phyloP scores from a whole-genome alignment of 371 early-diverging fungal genomes.

The Mortierella sp. region DNA sequence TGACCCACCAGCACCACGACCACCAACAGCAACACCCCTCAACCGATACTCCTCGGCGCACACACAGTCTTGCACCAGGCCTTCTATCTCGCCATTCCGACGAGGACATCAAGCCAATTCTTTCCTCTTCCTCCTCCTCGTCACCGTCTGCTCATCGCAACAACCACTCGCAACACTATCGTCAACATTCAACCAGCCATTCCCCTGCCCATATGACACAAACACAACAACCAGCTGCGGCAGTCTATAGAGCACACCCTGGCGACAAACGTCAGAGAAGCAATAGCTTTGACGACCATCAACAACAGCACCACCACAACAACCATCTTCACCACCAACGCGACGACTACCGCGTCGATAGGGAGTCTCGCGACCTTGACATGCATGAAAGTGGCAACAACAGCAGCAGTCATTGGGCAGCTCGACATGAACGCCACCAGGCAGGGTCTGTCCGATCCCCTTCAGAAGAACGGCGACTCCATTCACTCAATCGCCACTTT shows the following conservation, averaged over 20 bases:
- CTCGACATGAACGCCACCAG: background rate
- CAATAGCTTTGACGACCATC: conserved; percentile 13
- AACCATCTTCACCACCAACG: background rate
- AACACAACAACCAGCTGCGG: background rate
- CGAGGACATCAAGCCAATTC: background rate
- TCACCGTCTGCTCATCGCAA: background rate
- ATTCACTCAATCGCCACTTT: background rate
- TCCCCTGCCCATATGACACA: background rate
- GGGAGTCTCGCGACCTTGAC: background rate
- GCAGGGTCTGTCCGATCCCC: background rate
- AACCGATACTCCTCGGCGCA: background rate
- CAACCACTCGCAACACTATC: background rate
- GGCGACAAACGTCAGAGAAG: conserved; percentile 15
- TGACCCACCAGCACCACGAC: background rate
- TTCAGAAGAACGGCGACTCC: background rate
- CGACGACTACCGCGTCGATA: conserved; percentile 1
- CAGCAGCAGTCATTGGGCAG: background rate
- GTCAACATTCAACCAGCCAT: background rate
- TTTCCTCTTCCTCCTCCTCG: background rate
- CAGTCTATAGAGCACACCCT: background rate
- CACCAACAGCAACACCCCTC: conserved; percentile 8
- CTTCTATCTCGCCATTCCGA: conserved; percentile 1
- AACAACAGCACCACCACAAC: background rate
- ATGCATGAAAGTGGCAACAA: background rate
- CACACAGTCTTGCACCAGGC: background rate